Evolutionary conservation across 768 basidiomycete genomes (phyloP), one percentile per base, ranked within the genome.

Genomic region (Boletus speciosus): DNA sequence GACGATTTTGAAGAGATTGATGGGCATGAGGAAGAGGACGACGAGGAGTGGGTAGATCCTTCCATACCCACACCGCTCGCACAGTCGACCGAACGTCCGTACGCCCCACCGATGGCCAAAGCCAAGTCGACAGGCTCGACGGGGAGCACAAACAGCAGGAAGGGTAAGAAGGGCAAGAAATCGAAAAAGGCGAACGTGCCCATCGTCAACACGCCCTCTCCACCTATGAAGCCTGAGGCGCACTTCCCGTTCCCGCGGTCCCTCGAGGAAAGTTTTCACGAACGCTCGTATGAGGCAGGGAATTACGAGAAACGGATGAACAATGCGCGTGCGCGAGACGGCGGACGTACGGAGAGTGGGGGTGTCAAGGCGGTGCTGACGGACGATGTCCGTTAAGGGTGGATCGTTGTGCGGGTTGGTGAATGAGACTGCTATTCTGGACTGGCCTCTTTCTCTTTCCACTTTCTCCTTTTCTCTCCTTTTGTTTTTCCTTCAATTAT

Each of bases 271-370:
- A 61, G 75, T 68, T 50, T 73, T 66, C 57, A 66, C 47, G 66
- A 68, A 38, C 55, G 36, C 27, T 27, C 45, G 19, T 55, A 65
- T 37, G 62, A 67, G 52, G 34, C 37, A 23, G 63, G 66, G 67
- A 34, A 62, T 72, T 58, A 75, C 71, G 70, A 68, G 55, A 71
- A 63, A 54, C 76, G 86, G 72, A 88, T 90, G 87, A 84, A 88
- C 64, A 84, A 79, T 4, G 80, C 84, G 27, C 80, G 86, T 39
- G 90, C 84, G 45, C 76, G 88, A 53, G 87, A 91, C 68, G 89
- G 90, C 3, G 90, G 90, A 37, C 75, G 89, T 61, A 92, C 90
- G 57, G 87, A 90, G 73, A 92, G 89, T 63, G 89, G 89, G 2
- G 90, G 90, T n/a, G 87, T 92, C 31, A 85, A 82, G 63, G 90